Evolutionary conservation across 345 rosid species (phyloP), one percentile per base, ranked within the genome.

Genomic region (Noccaea caerulescens): DNA sequence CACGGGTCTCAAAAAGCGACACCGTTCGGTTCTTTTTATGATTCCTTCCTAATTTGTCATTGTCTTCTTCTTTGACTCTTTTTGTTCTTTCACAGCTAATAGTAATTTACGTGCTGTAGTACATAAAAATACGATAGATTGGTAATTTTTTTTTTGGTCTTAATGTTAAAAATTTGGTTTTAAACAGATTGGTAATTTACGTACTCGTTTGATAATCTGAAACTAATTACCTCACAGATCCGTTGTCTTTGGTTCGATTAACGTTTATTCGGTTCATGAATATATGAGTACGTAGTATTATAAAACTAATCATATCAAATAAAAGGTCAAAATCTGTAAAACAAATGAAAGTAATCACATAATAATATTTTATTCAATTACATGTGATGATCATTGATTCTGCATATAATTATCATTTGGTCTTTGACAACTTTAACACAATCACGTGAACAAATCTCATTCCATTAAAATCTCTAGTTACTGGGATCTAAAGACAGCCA

Each of bases 1-100:
- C 75, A 76, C 75, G 79, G 71, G 71, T 70, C 66, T 10, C 55
- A 46, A 76, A 30, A 63, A 27, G 0, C 66, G 71, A 62, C 75
- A 62, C 39, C 58, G 79, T 6, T 23, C 8, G 2, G 9, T 66
- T 59, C 63, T 68, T 67, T 67, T 59, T 12, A 60, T 68, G 73
- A 51, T 52, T 68, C 50, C 12, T 61, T 61, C 32, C 6, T 10
- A 37, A 20, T 56, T 70, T 76, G 67, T 62, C 65, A 68, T 38
- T 46, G 44, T 61, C 60, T 39, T 62, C 66, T 41, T 76, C 58
- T 16, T 49, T 11, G 42, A 69, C 43, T 49, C 46, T 64, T 41
- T 76, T 25, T 43, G 5, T 20, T 1, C 23, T 20, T 1, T 20
- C 23, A 20, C 23, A 20, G 23, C 1, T 20, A 20, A 20, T 27